phyloP scores from a whole-genome alignment of 495 filamentous ascomycete species.

The Hyaloscypha variabilis region DNA sequence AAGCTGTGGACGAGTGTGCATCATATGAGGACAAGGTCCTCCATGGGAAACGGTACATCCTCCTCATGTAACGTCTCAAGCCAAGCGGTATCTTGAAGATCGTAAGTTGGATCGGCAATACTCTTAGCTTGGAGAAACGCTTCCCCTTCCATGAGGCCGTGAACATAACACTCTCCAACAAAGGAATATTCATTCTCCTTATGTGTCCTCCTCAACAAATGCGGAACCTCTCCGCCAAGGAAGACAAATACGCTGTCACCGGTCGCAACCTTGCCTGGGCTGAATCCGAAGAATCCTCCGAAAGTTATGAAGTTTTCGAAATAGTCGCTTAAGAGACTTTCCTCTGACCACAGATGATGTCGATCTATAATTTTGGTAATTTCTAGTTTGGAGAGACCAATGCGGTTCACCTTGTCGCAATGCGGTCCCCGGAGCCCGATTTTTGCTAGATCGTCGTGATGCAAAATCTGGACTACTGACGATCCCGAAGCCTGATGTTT shows the following conservation, averaged over 20 bases:
- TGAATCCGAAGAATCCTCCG: background rate
- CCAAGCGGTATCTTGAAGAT: background rate
- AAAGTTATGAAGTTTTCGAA: background rate
- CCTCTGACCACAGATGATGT: background rate
- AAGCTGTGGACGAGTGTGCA: too few species aligned
- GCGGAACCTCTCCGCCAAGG: background rate
- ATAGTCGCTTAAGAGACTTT: background rate
- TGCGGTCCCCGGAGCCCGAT: background rate
- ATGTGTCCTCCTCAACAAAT: background rate
- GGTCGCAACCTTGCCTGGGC: background rate
- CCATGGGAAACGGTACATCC: background rate
- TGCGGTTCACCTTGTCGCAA: background rate
- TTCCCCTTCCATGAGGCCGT: background rate
- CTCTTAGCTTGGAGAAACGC: background rate
- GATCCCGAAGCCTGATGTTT: background rate
- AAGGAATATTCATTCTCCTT: background rate
- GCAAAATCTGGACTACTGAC: background rate
- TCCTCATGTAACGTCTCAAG: background rate
- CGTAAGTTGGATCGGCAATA: background rate
- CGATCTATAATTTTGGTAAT: background rate
- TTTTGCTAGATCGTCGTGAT: background rate
- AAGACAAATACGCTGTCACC: background rate
- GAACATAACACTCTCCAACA: background rate
- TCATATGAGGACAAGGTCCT: background rate
- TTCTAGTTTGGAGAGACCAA: background rate